Conservation (phyloP, 257 asterid species). For the Solanum chmielewskii region DNA sequence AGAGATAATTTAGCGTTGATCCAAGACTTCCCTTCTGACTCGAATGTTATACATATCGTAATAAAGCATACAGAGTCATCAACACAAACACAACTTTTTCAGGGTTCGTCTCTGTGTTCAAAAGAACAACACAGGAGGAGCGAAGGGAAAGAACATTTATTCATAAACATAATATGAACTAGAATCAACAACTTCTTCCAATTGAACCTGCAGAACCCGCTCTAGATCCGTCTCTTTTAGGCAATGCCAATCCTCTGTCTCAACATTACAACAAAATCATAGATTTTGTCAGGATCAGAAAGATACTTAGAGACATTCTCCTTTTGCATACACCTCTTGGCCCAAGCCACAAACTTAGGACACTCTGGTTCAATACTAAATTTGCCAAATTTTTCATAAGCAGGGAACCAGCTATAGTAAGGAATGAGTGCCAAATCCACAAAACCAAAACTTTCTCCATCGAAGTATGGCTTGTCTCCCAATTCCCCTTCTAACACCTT, state of each 20-base stretch:
- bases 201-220: neutral
- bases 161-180: neutral
- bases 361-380: constrained; percentile 34
- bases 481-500: constrained; percentile 32
- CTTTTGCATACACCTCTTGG: constrained; percentile 37
- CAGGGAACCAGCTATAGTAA: constrained; percentile 42
- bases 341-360: constrained; percentile 47
- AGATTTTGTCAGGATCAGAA: constrained; percentile 21
- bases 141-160: neutral
- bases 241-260: constrained; percentile 11
- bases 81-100: neutral
- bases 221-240: neutral
- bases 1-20: neutral
- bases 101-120: neutral
- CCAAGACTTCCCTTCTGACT: neutral
- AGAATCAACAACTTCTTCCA: neutral
- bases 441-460: constrained; percentile 43
- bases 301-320: constrained; percentile 35
- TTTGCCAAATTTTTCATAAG: constrained; percentile 33
- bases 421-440: constrained; percentile 32
- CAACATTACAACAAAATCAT: constrained; percentile 4
- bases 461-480: constrained; percentile 40
- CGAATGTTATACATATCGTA: neutral
- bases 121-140: neutral
- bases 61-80: neutral